Conservation (phyloP, 805 yeast species). For the Candida khao-thaluensis region DNA sequence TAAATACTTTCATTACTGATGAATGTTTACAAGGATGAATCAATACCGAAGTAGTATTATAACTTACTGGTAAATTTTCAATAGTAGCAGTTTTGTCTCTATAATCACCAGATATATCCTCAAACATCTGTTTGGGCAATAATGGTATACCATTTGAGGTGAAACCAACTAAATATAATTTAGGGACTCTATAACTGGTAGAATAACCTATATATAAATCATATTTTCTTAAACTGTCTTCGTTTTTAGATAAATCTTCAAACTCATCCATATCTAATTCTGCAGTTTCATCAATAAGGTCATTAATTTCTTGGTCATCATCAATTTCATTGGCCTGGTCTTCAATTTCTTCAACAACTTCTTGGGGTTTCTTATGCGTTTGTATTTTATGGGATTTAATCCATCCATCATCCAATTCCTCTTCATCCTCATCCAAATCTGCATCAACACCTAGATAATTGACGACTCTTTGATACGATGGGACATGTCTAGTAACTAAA, state of each 20-base stretch:
- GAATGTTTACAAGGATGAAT: conserved; percentile 98
- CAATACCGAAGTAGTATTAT: conserved; percentile 74
- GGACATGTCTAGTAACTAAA: conserved; percentile 85
- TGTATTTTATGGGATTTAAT: conserved; percentile 46
- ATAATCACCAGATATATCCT: conserved; percentile 89
- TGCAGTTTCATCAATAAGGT: conserved; percentile 44
- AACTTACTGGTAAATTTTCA: conserved; percentile 83
- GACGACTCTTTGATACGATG: conserved; percentile 73
- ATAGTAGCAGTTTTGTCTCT: conserved; percentile 95
- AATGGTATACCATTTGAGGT: conserved; percentile 81
- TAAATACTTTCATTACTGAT: conserved; percentile 84
- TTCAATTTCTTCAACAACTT: conserved; percentile 14
- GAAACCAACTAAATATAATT: conserved; percentile 88
- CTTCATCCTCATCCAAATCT: conserved; percentile 34
- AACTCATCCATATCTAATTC: conserved; percentile 36
- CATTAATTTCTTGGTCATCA: conserved; percentile 42
- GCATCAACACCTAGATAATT: conserved; percentile 47
- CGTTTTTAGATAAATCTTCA: conserved; percentile 23
- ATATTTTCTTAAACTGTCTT: conserved; percentile 60
- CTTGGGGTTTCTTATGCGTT: conserved; percentile 26
- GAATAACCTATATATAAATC: conserved; percentile 91
- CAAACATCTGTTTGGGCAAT: conserved; percentile 87
- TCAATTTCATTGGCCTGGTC: too few species aligned
- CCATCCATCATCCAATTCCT: conserved; percentile 59
- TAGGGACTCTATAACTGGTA: conserved; percentile 94